Conservation (phyloP, 495 filamentous ascomycete genomes). For the Podospora pseudopauciseta region DNA sequence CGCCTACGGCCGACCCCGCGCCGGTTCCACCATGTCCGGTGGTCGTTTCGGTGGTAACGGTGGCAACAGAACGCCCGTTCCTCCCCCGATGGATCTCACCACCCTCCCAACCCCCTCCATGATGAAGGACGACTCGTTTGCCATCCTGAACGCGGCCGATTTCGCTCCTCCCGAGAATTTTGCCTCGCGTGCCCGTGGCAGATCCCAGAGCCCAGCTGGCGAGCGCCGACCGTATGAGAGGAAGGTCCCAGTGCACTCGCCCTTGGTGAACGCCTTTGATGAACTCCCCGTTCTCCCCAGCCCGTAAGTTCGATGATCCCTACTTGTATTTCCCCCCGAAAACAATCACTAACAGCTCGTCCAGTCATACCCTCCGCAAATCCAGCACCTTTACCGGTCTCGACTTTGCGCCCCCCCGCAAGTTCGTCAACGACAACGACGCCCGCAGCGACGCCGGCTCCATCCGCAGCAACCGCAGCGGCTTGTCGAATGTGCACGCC, state of each 20-base stretch:
- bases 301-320: constrained; percentile 63
- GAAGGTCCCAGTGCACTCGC: constrained; percentile 64
- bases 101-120: constrained; percentile 82
- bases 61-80: constrained; percentile 54
- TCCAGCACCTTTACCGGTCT: constrained; percentile 84
- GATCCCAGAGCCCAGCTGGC: constrained; percentile 77
- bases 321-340: constrained; percentile 3
- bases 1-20: constrained; percentile 46
- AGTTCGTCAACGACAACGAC: constrained; percentile 67
- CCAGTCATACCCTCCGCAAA: constrained; percentile 78
- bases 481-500: constrained; percentile 66
- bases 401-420: constrained; percentile 91
- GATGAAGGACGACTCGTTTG: constrained; percentile 78
- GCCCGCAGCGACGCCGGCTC: constrained; percentile 79
- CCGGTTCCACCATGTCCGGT: constrained; percentile 36
- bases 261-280: constrained; percentile 78
- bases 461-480: constrained; percentile 79
- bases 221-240: constrained; percentile 71
- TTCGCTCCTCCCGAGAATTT: constrained; percentile 78
- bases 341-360: constrained; percentile 12
- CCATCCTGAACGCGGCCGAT: constrained; percentile 64
- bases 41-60: constrained; percentile 30
- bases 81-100: constrained; percentile 69
- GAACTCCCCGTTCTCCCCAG: constrained; percentile 82
- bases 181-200: constrained; percentile 64